Percentiles rank a stretch among this genome's conserved stretches.
Evolutionary conservation across 2,329 filamentous ascomycete species (phyloP).

Genomic region (Trichoderma semiorbis): DNA sequence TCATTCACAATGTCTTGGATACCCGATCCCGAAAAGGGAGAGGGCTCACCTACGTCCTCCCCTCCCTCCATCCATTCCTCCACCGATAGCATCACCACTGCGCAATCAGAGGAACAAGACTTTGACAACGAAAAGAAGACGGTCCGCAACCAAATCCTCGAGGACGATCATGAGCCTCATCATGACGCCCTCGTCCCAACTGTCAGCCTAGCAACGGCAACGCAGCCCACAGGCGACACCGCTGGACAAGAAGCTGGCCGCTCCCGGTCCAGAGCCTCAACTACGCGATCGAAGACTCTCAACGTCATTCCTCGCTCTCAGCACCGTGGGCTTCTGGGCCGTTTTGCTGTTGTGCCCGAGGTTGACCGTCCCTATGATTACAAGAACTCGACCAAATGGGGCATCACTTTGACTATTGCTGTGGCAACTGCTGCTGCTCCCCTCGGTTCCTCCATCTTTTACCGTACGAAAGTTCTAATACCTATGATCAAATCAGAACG

Average conservation of each 20-base stretch:
- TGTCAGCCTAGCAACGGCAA: background rate
- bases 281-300: conserved; percentile 35
- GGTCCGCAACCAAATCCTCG: background rate
- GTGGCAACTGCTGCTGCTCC: conserved; percentile 74
- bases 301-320: conserved; percentile 42
- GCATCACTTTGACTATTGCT: conserved; percentile 73
- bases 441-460: conserved; percentile 79
- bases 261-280: conserved; percentile 36
- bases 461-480: conserved; percentile 55
- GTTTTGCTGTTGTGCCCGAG: conserved; percentile 71
- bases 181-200: conserved; percentile 11
- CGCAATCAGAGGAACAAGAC: conserved; percentile 9
- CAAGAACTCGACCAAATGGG: conserved; percentile 73
- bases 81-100: background rate
- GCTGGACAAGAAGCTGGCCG: conserved; percentile 6
- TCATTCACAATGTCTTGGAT: background rate
- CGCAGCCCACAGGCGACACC: background rate
- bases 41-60: background rate
- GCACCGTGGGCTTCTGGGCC: conserved; percentile 70
- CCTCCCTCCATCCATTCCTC: background rate
- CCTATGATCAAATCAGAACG: background rate
- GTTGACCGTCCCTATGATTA: conserved; percentile 75
- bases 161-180: background rate
- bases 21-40: conserved; percentile 1
- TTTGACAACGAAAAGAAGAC: conserved; percentile 2